phyloP scores from a whole-genome alignment of 1,284 basidiomycete species.

The Cerioporus squamosus region DNA sequence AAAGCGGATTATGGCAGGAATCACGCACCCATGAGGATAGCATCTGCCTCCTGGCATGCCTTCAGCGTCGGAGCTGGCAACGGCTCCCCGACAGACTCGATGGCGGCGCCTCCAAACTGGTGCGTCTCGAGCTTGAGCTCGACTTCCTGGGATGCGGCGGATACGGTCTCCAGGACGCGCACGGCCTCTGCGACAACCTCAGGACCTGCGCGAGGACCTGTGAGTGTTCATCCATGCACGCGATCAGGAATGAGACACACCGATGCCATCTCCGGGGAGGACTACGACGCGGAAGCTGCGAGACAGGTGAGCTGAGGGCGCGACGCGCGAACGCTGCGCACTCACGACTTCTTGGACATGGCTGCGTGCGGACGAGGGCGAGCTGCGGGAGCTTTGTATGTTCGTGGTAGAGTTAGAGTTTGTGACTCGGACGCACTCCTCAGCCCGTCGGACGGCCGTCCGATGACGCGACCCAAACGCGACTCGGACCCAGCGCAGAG shows the following conservation, averaged over 20 bases:
- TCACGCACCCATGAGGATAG: slow-evolving; percentile 86
- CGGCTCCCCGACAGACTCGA: slow-evolving; percentile 86
- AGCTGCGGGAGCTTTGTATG: not conserved
- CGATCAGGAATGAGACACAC: slow-evolving; percentile 45
- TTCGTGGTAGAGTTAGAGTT: slow-evolving; percentile 6
- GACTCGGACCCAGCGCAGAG: not conserved
- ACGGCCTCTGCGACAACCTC: slow-evolving; percentile 92
- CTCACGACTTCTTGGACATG: slow-evolving; percentile 50
- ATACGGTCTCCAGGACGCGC: slow-evolving; percentile 82
- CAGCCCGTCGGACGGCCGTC: slow-evolving; percentile 16
- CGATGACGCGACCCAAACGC: slow-evolving; percentile 3
- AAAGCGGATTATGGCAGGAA: not conserved
- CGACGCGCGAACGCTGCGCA: not conserved
- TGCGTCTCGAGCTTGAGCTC: slow-evolving; percentile 80
- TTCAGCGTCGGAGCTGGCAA: slow-evolving; percentile 86
- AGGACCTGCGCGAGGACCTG: slow-evolving; percentile 65
- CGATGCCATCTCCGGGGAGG: slow-evolving; percentile 97
- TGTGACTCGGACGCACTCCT: slow-evolving; percentile 2
- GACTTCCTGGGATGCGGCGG: slow-evolving; percentile 61
- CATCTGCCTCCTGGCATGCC: slow-evolving; percentile 89
- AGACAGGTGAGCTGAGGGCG: slow-evolving; percentile 2
- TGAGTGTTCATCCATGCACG: not conserved
- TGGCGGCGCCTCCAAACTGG: slow-evolving; percentile 93
- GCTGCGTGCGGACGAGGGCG: not conserved
- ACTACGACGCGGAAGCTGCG: slow-evolving; percentile 84